A percentile compares a stretch with the other conserved stretches of the same genome.
Conservation (phyloP, 2,329 filamentous ascomycete species). For the Ophiostoma pallidulum region DNA sequence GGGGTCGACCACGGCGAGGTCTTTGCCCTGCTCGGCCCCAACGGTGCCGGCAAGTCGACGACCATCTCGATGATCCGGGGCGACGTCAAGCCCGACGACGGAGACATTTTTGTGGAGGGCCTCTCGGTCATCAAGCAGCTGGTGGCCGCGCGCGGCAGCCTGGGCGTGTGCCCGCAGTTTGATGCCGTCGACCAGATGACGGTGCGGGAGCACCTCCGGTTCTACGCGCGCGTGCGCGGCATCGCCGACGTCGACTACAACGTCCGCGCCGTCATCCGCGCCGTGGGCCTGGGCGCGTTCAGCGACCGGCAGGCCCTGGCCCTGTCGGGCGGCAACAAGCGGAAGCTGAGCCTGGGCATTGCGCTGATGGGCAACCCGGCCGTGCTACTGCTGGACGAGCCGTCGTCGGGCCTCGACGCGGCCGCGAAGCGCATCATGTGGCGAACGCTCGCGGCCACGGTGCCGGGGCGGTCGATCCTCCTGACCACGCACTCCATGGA, state of each 20-base stretch:
- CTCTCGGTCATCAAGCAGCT: conserved; percentile 64
- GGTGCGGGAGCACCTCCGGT: conserved; percentile 72
- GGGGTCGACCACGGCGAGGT: conserved; percentile 71
- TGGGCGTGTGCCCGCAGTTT: conserved; percentile 88
- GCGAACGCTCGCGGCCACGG: conserved; percentile 67
- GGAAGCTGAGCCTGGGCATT: conserved; percentile 83
- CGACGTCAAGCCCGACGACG: conserved; percentile 70
- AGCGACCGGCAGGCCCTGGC: conserved; percentile 64
- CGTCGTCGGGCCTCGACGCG: conserved; percentile 79
- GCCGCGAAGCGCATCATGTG: conserved; percentile 90
- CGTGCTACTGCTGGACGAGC: conserved; percentile 82
- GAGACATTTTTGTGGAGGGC: conserved; percentile 72
- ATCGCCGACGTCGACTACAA: conserved; percentile 68
- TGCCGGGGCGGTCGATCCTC: conserved; percentile 69
- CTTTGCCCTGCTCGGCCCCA: conserved; percentile 81
- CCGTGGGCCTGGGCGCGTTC: conserved; percentile 68
- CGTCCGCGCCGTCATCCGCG: conserved; percentile 65
- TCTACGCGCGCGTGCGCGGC: conserved; percentile 79
- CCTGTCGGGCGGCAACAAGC: conserved; percentile 82
- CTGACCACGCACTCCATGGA: conserved; percentile 95
- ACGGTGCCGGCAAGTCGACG: conserved; percentile 85
- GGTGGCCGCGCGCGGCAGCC: conserved; percentile 60
- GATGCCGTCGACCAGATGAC: conserved; percentile 89
- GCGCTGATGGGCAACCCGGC: conserved; percentile 87
- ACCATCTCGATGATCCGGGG: conserved; percentile 84